These are phyloP conservation scores for Triticum urartu DNA, from an alignment of 176 grass and related monocot species.

Conservation along the genomic window DNA sequence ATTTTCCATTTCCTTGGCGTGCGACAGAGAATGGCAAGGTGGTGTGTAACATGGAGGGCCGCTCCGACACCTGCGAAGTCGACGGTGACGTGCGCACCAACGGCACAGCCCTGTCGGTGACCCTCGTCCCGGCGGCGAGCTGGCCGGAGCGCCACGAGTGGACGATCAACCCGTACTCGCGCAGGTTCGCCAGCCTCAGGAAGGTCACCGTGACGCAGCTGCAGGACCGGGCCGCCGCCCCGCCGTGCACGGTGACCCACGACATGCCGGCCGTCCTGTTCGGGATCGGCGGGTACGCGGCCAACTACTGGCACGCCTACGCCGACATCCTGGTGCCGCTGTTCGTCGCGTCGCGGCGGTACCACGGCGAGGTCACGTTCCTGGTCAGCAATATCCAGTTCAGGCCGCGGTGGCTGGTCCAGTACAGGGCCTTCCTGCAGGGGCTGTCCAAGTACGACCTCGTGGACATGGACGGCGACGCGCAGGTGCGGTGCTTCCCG, in stretches of 20 bases:
- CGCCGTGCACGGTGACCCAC: not conserved
- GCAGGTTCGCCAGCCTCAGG: not conserved
- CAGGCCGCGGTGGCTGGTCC: not conserved
- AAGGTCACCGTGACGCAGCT: not conserved
- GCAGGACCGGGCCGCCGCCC: not conserved
- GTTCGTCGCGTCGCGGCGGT: not conserved
- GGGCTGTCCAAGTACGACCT: not conserved
- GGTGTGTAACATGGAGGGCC: not conserved
- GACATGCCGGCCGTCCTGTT: not conserved
- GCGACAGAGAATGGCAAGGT: not conserved
- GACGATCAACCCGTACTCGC: not conserved
- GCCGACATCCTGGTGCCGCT: not conserved
- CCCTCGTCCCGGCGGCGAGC: not conserved
- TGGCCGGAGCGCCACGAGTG: not conserved
- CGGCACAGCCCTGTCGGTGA: not conserved
- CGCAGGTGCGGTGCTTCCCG: not conserved
- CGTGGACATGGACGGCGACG: not conserved
- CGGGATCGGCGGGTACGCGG: not conserved
- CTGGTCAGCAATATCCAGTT: not conserved
- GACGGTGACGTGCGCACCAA: not conserved
- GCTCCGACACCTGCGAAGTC: not conserved
- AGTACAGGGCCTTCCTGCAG: not conserved
- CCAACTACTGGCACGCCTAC: not conserved
- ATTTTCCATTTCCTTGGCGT: not conserved
- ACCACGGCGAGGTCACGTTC: not conserved